phyloP scores from a whole-genome alignment of 169 alveolate genomes.

The Perkinsus marinus region DNA sequence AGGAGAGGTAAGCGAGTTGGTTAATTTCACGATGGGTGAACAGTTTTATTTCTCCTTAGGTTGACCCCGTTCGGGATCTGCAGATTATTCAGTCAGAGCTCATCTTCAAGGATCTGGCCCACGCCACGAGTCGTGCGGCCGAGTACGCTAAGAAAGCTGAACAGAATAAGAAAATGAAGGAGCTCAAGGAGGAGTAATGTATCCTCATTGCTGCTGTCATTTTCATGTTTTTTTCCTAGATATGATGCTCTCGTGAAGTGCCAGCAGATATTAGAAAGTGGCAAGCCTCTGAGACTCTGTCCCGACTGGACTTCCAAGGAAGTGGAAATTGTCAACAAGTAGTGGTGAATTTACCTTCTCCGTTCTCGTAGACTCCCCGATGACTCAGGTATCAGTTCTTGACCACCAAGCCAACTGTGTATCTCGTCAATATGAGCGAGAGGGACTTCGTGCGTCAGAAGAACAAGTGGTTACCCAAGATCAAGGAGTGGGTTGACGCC shows the following conservation, averaged over 20 bases:
- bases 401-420: constrained; percentile 98
- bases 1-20: constrained; percentile 68
- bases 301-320: constrained; percentile 77
- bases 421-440: constrained; percentile 84
- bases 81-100: constrained; percentile 86
- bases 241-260: not conserved
- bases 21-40: not conserved
- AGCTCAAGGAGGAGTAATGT: not conserved
- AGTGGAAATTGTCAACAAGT: constrained; percentile 38
- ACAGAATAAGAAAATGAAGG: not conserved
- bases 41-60: not conserved
- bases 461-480: constrained; percentile 85
- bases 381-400: constrained; percentile 64
- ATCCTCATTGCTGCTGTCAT: not conserved
- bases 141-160: constrained; percentile 80
- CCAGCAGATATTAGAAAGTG: constrained; percentile 8
- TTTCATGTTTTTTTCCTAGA: not conserved
- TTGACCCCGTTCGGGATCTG: constrained; percentile 88
- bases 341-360: no score
- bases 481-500: constrained; percentile 87
- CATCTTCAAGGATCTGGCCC: constrained; percentile 78
- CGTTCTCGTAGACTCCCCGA: no score
- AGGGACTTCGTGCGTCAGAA: constrained; percentile 84
- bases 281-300: constrained; percentile 4
- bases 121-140: not conserved